phyloP scores from a whole-genome alignment of 169 alveolate genomes.

The Plasmodium gallinaceum region DNA sequence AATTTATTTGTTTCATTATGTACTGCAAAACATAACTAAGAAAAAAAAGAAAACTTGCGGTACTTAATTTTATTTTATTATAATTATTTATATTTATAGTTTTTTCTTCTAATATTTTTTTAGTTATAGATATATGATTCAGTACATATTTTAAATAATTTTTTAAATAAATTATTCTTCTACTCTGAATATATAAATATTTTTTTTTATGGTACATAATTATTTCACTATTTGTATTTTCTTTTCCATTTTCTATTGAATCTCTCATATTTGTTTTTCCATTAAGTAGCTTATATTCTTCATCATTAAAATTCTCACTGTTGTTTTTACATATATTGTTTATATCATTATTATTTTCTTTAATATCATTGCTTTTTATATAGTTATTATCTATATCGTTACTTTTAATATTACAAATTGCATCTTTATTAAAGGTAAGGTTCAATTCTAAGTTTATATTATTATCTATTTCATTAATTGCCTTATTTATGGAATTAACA shows the following conservation, averaged over 20 bases:
- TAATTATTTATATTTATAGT: conserved; percentile 18
- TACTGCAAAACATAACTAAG: conserved; percentile 38
- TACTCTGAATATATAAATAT: conserved; percentile 36
- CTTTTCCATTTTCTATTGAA: conserved; percentile 7
- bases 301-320: background rate
- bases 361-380: background rate
- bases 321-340: conserved; percentile 13
- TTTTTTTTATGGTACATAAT: conserved; percentile 42
- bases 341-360: background rate
- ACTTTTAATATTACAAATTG: background rate
- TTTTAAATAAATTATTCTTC: conserved; percentile 32
- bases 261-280: background rate
- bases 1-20: conserved; percentile 53
- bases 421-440: background rate
- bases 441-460: background rate
- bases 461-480: background rate
- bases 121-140: conserved; percentile 28
- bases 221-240: conserved; percentile 15
- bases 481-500: background rate
- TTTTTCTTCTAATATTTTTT: conserved; percentile 39
- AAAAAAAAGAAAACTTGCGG: conserved; percentile 54
- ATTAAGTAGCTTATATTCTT: background rate
- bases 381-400: background rate
- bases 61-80: conserved; percentile 42
- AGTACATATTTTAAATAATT: conserved; percentile 50